Conservation (phyloP, 495 filamentous ascomycete genomes). For the Neurospora tetraspora region DNA sequence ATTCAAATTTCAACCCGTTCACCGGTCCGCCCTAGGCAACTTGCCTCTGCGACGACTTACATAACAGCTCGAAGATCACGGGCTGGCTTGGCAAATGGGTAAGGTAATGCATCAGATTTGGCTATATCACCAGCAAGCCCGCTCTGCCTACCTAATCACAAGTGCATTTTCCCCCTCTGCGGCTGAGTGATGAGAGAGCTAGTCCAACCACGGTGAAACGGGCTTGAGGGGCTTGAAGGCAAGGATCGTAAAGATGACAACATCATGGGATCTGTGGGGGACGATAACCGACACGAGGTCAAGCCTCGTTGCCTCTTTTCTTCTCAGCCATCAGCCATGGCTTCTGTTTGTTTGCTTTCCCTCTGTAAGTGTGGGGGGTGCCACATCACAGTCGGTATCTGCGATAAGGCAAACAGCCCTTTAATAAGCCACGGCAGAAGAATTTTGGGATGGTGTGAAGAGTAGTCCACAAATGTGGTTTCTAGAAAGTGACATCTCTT, state of each 20-base stretch:
- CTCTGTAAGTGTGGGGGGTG: neutral
- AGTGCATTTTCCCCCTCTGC: neutral
- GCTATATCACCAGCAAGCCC: neutral
- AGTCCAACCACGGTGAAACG: neutral
- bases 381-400: neutral
- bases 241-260: neutral
- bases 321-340: neutral
- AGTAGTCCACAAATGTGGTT: neutral
- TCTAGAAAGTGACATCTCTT: too few relatives aligned
- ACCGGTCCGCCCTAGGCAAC: neutral
- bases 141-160: neutral
- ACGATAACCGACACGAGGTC: neutral
- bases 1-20: neutral
- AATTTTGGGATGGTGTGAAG: neutral
- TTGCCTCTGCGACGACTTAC: neutral
- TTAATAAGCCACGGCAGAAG: neutral
- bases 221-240: neutral
- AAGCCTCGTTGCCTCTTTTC: neutral
- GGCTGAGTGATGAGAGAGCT: neutral
- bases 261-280: neutral
- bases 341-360: neutral
- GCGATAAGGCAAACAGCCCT: neutral
- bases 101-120: neutral
- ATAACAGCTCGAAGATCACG: neutral
- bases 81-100: neutral